Evolutionary conservation across 306 rosid genomes (phyloP), one percentile per base, ranked within the genome.

Genomic region (Prunus davidiana): DNA sequence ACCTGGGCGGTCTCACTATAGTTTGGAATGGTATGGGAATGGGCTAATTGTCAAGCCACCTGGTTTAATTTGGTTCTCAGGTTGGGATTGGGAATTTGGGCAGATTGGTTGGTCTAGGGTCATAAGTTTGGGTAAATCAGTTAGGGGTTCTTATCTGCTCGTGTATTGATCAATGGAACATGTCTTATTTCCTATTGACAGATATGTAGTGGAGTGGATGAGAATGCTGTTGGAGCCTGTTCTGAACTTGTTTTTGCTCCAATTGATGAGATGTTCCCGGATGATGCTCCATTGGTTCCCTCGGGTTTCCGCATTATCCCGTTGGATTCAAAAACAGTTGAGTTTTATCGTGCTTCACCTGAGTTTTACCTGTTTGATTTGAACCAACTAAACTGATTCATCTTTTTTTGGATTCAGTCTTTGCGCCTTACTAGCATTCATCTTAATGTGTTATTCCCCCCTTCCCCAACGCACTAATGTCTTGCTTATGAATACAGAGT

Each of bases 241-340:
- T 88, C 93, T 19, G 97, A 93, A 83, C 98, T 93, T 69, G 81
- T 91, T 70, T 93, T 93, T 80, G 97, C 98, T 73, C 91, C 98
- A 11, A 93, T 93, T 63, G 97, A 93, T 75, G 97, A 89, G 64
- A 89, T 89, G 96, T 93, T 93, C 71, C 97, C 96, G 0, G 96
- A 93, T 41, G 93, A 91, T 86, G 93, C 97, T 64, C 92, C 92
- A 5, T 77, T 96, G 80, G 82, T 96, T 50, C 99, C 99, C 19
- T 96, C 99, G 60, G 99, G 99, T 72, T 96, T 96, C 79, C 97
- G 98, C 64, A 89, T 96, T 77, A 89, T 96, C 46, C 96, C 98
- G 0, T 80, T 96, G 84, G 99, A 92, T 76, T 83, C 99, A 57
- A 88, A 90, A 96, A 69, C 98, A 92, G 99, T 95, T 89, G 85